These are phyloP conservation scores for Dalbergia oliveri DNA, from an alignment of 306 rosid genomes.

Conservation along the genomic window DNA sequence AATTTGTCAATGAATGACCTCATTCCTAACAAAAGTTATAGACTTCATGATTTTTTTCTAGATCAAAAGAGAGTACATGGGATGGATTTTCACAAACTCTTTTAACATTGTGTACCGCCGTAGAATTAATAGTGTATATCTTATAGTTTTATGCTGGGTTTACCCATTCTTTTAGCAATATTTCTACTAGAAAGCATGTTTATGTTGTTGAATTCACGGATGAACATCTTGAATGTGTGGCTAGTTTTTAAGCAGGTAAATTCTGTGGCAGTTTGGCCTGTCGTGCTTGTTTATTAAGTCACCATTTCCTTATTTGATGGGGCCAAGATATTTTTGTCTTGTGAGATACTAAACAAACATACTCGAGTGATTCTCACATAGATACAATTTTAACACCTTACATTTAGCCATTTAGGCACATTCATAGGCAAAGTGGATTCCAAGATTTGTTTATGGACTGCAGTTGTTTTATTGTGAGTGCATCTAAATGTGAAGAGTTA, in stretches of 20 bases:
- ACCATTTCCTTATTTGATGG: no score
- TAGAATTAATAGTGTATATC: neutral
- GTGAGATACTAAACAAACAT: neutral
- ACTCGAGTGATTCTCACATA: no score
- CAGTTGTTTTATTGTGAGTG: no score
- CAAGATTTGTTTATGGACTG: no score
- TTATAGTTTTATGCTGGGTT: conserved; percentile 5
- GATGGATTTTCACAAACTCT: conserved; percentile 24
- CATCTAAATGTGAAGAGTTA: no score
- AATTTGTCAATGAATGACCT: conserved; percentile 36
- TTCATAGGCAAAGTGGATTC: no score
- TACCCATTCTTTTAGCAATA: neutral
- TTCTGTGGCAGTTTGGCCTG: neutral
- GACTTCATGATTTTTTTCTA: neutral
- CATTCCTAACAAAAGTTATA: conserved; percentile 23
- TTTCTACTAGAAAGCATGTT: conserved; percentile 4
- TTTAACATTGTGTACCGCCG: neutral
- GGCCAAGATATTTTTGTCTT: no score
- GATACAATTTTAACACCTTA: no score
- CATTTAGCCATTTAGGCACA: no score
- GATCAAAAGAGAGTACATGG: neutral
- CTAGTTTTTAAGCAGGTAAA: neutral
- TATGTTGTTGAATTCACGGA: neutral
- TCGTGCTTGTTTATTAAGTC: neutral
- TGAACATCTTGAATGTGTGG: neutral